Conservation (phyloP, 495 filamentous ascomycete genomes). For the Parachaetomium inaequale region DNA sequence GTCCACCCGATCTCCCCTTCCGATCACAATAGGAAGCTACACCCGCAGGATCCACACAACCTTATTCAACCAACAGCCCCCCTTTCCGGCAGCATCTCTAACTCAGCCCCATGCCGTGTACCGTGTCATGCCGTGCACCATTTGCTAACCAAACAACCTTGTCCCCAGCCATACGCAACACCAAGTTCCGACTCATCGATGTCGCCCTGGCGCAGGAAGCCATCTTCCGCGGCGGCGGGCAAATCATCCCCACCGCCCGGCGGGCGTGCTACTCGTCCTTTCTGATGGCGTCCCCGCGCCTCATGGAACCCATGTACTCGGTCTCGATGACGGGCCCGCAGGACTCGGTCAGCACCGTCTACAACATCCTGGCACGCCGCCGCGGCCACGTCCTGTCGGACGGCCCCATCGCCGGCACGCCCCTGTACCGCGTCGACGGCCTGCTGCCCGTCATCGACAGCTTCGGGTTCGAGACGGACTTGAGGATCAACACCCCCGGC, state of each 20-base stretch:
- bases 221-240: conserved; percentile 91
- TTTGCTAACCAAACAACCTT: not conserved
- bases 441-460: conserved; percentile 93
- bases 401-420: conserved; percentile 90
- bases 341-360: conserved; percentile 80
- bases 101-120: not conserved
- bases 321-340: conserved; percentile 91
- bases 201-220: conserved; percentile 80
- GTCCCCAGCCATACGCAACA: conserved; percentile 80
- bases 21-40: not conserved
- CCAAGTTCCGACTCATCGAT: conserved; percentile 92
- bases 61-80: conserved; percentile 2
- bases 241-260: conserved; percentile 93
- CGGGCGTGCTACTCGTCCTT: conserved; percentile 92
- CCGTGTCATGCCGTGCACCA: not conserved
- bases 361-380: conserved; percentile 84
- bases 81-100: not conserved
- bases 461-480: conserved; percentile 96
- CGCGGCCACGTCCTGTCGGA: conserved; percentile 91
- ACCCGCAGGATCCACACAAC: not conserved
- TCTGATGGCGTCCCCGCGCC: conserved; percentile 89
- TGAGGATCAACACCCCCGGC: conserved; percentile 92
- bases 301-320: conserved; percentile 94
- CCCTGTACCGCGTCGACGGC: conserved; percentile 86
- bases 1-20: conserved; percentile 1